A percentile compares a stretch with the other conserved stretches of the same genome.
Conservation (phyloP, 169 alveolate genomes). For the Plasmodium reichenowi region DNA sequence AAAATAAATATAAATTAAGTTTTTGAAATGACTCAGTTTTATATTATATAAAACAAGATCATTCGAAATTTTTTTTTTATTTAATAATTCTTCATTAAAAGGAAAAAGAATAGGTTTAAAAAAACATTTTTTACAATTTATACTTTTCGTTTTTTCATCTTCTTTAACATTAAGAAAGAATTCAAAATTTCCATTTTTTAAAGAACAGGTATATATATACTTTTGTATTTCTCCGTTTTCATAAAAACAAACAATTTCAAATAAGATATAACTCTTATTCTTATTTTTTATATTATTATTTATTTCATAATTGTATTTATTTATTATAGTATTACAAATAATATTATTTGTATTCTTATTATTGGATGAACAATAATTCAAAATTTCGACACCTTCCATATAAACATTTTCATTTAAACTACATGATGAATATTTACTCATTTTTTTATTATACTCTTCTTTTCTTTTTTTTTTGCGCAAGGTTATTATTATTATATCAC, state of each 20-base stretch:
- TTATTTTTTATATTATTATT: slow-evolving; percentile 13
- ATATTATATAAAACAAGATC: slow-evolving; percentile 17
- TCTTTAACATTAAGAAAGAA: slow-evolving; percentile 14
- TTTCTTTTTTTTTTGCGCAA: slow-evolving; percentile 27
- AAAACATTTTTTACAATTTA: slow-evolving; percentile 15
- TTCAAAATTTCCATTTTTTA: slow-evolving; percentile 40
- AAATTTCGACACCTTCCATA: neutral
- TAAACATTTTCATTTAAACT: neutral
- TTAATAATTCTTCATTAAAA: slow-evolving; percentile 67
- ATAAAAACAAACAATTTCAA: slow-evolving; percentile 52
- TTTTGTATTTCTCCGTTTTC: slow-evolving; percentile 31
- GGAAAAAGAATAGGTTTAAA: slow-evolving; percentile 60
- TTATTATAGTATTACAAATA: slow-evolving; percentile 17
- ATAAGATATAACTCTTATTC: slow-evolving; percentile 18
- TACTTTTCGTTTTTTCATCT: slow-evolving; percentile 24
- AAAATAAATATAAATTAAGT: slow-evolving; percentile 31
- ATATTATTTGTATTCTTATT: neutral
- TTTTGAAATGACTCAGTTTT: slow-evolving; percentile 26
- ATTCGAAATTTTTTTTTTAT: slow-evolving; percentile 20
- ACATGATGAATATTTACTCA: slow-evolving; percentile 26
- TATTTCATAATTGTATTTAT: slow-evolving; percentile 53
- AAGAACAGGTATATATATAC: slow-evolving; percentile 41
- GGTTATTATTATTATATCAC: slow-evolving; percentile 19
- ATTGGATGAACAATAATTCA: slow-evolving; percentile 12
- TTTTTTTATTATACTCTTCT: neutral